Conservation (phyloP, 768 basidiomycete species). For the Collybiopsis luxurians region DNA sequence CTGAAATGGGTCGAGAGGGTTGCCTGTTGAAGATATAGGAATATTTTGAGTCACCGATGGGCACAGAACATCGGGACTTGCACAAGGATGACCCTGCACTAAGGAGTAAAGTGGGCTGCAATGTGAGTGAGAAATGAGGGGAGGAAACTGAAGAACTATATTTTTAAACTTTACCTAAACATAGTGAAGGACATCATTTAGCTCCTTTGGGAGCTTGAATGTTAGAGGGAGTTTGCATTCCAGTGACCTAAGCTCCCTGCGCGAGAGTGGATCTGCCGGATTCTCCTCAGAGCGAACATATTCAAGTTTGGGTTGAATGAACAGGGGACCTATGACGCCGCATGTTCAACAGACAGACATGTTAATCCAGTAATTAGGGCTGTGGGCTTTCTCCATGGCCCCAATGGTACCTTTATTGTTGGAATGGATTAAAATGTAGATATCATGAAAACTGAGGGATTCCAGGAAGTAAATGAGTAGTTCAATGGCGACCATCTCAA, state of each 20-base stretch:
- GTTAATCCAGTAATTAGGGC: conserved; percentile 17
- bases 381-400: conserved; percentile 17
- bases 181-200: neutral
- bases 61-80: neutral
- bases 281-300: conserved; percentile 17
- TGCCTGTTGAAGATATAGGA: neutral
- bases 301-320: conserved; percentile 4
- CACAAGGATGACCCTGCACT: neutral
- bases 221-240: conserved; percentile 1
- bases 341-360: conserved; percentile 10
- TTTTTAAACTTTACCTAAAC: conserved; percentile 2
- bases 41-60: neutral
- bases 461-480: conserved; percentile 8
- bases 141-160: neutral
- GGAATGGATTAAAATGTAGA: conserved; percentile 25
- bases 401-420: conserved; percentile 36
- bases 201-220: conserved; percentile 4
- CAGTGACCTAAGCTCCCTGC: conserved; percentile 7
- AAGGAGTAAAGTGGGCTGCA: neutral
- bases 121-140: neutral
- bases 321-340: conserved; percentile 3
- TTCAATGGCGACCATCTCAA: conserved; percentile 20
- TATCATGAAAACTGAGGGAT: conserved; percentile 9
- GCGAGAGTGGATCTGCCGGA: conserved; percentile 18
- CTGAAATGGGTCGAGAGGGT: too few relatives aligned